phyloP scores from a whole-genome alignment of 2,329 filamentous ascomycete genomes.

The Ceratocystis colombiana region DNA sequence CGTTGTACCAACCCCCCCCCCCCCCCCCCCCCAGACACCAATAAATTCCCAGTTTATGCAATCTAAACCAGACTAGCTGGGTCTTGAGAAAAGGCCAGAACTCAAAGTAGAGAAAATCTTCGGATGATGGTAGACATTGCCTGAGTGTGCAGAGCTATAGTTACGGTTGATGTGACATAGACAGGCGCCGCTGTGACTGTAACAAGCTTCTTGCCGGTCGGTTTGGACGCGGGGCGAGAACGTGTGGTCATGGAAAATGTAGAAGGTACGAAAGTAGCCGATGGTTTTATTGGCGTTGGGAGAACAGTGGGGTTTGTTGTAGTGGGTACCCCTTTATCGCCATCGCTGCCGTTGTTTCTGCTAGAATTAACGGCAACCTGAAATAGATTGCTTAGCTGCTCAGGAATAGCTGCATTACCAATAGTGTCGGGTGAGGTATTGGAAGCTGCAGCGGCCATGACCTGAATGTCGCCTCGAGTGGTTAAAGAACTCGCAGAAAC shows the following conservation, averaged over 20 bases:
- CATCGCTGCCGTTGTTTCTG: neutral
- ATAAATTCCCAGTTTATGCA: neutral
- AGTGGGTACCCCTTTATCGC: constrained; percentile 22
- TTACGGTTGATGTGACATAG: constrained; percentile 33
- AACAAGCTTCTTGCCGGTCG: constrained; percentile 22
- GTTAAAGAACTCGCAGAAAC: constrained; percentile 24
- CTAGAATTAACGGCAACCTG: constrained; percentile 32
- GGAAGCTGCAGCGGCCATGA: constrained; percentile 9
- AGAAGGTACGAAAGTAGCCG: constrained; percentile 20
- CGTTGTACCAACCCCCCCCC: no score
- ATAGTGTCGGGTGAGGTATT: constrained; percentile 32
- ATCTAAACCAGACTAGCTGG: neutral
- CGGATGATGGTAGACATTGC: constrained; percentile 17
- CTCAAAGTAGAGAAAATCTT: constrained; percentile 16
- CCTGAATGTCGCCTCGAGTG: neutral
- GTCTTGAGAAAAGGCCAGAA: constrained; percentile 17
- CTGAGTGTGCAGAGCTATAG: constrained; percentile 17
- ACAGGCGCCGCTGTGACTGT: constrained; percentile 29
- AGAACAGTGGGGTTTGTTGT: constrained; percentile 23
- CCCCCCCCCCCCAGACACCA: no score
- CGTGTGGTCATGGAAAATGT: constrained; percentile 14
- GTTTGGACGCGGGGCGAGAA: neutral
- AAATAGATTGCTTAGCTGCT: constrained; percentile 40
- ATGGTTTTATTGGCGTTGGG: neutral
- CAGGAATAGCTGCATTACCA: constrained; percentile 37